Evolutionary conservation across 257 asterid genomes (phyloP).

Genomic region (Linaria vulgaris): DNA sequence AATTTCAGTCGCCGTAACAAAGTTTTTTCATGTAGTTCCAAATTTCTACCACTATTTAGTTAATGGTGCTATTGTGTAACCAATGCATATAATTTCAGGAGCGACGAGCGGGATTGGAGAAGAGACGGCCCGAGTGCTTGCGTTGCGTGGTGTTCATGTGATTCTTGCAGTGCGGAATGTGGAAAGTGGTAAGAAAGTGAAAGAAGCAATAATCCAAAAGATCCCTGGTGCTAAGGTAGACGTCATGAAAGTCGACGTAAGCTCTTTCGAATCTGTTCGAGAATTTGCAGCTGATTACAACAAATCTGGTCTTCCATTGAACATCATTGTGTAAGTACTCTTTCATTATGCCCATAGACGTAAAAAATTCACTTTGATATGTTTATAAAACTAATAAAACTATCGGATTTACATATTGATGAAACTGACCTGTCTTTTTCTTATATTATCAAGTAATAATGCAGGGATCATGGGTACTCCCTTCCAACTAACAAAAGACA

Average conservation of each 20-base stretch:
- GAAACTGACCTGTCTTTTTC: background rate
- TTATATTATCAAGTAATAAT: constrained; percentile 60
- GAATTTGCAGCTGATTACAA: constrained; percentile 55
- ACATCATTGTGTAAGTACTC: constrained; percentile 65
- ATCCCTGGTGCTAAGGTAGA: constrained; percentile 56
- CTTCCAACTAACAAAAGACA: constrained; percentile 58
- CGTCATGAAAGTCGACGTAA: constrained; percentile 60
- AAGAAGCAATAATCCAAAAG: constrained; percentile 45
- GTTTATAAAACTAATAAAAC: too few species aligned
- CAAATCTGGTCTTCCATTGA: constrained; percentile 44
- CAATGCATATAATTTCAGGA: constrained; percentile 38
- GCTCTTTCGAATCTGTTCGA: constrained; percentile 49
- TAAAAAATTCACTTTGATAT: too few species aligned
- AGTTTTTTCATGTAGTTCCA: too few species aligned
- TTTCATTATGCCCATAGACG: too few species aligned
- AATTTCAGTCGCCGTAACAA: too few species aligned
- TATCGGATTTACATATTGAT: too few species aligned
- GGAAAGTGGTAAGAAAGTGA: constrained; percentile 39
- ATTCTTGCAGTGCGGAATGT: constrained; percentile 59
- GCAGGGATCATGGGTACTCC: constrained; percentile 74
- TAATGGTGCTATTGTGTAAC: background rate
- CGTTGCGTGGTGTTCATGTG: constrained; percentile 53
- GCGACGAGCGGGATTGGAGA: constrained; percentile 74
- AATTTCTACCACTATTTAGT: too few species aligned
- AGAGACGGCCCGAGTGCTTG: constrained; percentile 55